A percentile compares a stretch with the other conserved stretches of the same genome.
phyloP scores from a whole-genome alignment of 2,329 filamentous ascomycete genomes.

The Cladophialophora exuberans region DNA sequence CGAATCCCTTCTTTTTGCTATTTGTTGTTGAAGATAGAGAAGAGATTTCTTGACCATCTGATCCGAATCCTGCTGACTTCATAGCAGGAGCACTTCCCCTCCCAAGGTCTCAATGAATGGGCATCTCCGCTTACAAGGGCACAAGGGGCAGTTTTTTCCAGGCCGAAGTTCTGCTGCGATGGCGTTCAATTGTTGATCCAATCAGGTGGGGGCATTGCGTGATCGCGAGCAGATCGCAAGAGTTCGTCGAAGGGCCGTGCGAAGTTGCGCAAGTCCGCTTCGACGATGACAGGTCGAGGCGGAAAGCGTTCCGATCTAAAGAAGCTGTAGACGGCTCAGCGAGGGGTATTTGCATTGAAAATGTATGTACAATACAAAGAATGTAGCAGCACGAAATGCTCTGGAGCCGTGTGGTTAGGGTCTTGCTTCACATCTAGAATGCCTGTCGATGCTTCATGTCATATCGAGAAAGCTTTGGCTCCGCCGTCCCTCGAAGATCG shows the following conservation, averaged over 20 bases:
- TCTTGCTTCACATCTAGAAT: too few relatives aligned
- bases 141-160: background rate
- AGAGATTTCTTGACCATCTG: too few relatives aligned
- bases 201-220: slow-evolving; percentile 31
- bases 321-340: too few relatives aligned
- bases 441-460: too few relatives aligned
- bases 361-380: background rate
- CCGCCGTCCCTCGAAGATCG: background rate
- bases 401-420: too few relatives aligned
- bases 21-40: too few relatives aligned
- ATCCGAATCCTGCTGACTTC: slow-evolving; percentile 5
- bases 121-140: slow-evolving; percentile 10
- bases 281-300: background rate
- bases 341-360: background rate
- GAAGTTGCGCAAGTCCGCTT: slow-evolving; percentile 9
- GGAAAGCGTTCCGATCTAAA: slow-evolving; percentile 3
- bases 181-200: slow-evolving; percentile 15
- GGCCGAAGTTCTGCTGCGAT: slow-evolving; percentile 1
- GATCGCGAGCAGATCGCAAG: slow-evolving; percentile 6
- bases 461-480: too few relatives aligned
- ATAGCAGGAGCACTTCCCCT: too few relatives aligned
- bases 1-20: too few relatives aligned
- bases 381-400: background rate
- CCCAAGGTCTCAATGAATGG: slow-evolving; percentile 2
- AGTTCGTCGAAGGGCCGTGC: background rate